A percentile compares a stretch with the other conserved stretches of the same genome.
These are phyloP conservation scores for Suillus tomentosus DNA, from an alignment of 768 basidiomycete genomes.

Conservation along the genomic window DNA sequence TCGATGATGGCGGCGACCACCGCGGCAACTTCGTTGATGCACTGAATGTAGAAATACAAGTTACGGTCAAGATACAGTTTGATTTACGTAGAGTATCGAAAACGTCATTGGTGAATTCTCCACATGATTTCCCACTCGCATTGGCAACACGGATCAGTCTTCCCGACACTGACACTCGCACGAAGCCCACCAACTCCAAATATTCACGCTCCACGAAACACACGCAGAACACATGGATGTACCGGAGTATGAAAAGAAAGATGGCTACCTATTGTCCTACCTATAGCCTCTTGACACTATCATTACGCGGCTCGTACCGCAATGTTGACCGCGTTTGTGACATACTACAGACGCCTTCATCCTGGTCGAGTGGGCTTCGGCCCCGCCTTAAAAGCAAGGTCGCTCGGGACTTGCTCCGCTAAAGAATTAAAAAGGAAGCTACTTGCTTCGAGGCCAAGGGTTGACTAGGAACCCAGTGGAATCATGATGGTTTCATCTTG, in stretches of 20 bases:
- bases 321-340: background rate
- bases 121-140: constrained; percentile 3
- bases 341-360: background rate
- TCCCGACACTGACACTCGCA: background rate
- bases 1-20: constrained; percentile 1
- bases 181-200: background rate
- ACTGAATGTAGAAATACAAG: constrained; percentile 3
- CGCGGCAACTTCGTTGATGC: background rate
- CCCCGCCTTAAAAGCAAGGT: background rate
- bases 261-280: background rate
- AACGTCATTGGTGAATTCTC: constrained; percentile 6
- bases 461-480: background rate
- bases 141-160: constrained; percentile 4
- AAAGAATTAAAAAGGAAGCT: background rate
- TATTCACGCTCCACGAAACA: background rate
- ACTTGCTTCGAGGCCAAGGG: constrained; percentile 4
- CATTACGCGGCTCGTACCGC: background rate
- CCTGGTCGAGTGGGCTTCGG: background rate
- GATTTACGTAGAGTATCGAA: constrained; percentile 4
- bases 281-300: background rate
- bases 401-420: background rate
- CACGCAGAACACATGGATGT: background rate
- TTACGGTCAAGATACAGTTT: background rate
- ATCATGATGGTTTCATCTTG: background rate
- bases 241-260: constrained; percentile 2